Evolutionary conservation across 2,329 filamentous ascomycete genomes (phyloP).

Genomic region (Pseudogymnoascus sp.): DNA sequence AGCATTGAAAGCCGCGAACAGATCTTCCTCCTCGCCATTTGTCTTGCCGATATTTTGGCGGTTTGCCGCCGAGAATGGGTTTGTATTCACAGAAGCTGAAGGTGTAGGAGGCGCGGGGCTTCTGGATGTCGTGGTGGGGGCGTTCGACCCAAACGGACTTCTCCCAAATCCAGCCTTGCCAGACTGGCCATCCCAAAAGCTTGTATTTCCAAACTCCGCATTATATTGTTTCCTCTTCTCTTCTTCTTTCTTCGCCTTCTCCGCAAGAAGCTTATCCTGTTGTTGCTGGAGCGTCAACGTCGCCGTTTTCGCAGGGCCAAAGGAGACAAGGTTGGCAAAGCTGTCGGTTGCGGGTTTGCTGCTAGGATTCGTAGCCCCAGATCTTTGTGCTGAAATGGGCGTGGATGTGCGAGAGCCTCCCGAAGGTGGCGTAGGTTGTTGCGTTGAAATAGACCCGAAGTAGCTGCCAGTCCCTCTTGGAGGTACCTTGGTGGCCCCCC

Average conservation of each 20-base stretch:
- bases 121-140: slow-evolving; percentile 41
- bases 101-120: slow-evolving; percentile 37
- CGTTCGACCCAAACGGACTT: slow-evolving; percentile 11
- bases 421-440: slow-evolving; percentile 43
- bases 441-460: slow-evolving; percentile 35
- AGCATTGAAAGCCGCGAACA: slow-evolving; percentile 61
- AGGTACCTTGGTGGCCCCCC: slow-evolving; percentile 35
- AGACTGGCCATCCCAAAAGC: slow-evolving; percentile 70
- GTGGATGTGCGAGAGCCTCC: slow-evolving; percentile 50
- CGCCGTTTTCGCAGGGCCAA: slow-evolving; percentile 42
- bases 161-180: slow-evolving; percentile 31
- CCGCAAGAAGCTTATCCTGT: slow-evolving; percentile 58
- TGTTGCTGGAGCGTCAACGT: slow-evolving; percentile 75
- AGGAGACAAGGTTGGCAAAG: slow-evolving; percentile 69
- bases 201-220: slow-evolving; percentile 67
- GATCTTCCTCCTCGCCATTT: slow-evolving; percentile 47
- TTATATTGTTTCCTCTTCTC: slow-evolving; percentile 66
- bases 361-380: slow-evolving; percentile 30
- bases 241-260: slow-evolving; percentile 66
- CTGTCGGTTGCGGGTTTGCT: slow-evolving; percentile 51
- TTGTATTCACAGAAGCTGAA: slow-evolving; percentile 22
- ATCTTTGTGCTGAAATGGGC: slow-evolving; percentile 42
- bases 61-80: slow-evolving; percentile 26
- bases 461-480: slow-evolving; percentile 36
- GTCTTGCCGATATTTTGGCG: slow-evolving; percentile 16